These are phyloP conservation scores for Monosporascus sp. DNA, from an alignment of 2,329 filamentous ascomycete species.

Conservation along the genomic window DNA sequence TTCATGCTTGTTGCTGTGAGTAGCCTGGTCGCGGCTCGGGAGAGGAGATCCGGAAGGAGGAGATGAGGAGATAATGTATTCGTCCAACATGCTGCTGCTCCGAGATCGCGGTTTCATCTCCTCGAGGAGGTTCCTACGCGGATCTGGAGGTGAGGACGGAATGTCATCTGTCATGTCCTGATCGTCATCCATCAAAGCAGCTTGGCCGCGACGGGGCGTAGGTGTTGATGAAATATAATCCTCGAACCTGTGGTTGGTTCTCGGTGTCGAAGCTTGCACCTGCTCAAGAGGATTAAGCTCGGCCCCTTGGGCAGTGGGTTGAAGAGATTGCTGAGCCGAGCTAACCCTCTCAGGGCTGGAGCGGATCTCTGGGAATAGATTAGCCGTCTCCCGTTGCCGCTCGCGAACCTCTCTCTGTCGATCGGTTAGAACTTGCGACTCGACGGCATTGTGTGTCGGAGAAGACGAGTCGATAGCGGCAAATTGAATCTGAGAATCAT, in stretches of 20 bases:
- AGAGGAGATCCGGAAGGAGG: slow-evolving; percentile 48
- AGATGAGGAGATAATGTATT: slow-evolving; percentile 53
- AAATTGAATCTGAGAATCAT: slow-evolving; percentile 80
- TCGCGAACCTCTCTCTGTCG: slow-evolving; percentile 73
- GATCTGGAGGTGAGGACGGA: slow-evolving; percentile 54
- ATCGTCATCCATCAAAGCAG: slow-evolving; percentile 40
- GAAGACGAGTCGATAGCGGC: slow-evolving; percentile 60
- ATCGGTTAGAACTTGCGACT: slow-evolving; percentile 73
- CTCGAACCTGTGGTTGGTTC: slow-evolving; percentile 37
- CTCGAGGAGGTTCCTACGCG: slow-evolving; percentile 45
- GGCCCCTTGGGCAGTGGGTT: background rate
- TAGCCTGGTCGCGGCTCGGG: slow-evolving; percentile 11
- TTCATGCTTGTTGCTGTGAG: background rate
- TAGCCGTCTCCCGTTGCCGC: slow-evolving; percentile 61
- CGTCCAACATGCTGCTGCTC: slow-evolving; percentile 33
- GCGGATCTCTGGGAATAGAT: slow-evolving; percentile 63
- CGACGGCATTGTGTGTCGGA: slow-evolving; percentile 39
- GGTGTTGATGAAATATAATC: slow-evolving; percentile 56
- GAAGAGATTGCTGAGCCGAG: slow-evolving; percentile 8
- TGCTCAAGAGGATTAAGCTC: background rate
- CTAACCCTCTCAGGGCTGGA: slow-evolving; percentile 39
- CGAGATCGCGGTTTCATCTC: slow-evolving; percentile 48
- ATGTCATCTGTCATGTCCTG: slow-evolving; percentile 44
- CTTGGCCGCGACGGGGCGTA: slow-evolving; percentile 52
- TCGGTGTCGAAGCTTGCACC: slow-evolving; percentile 39